A percentile compares a stretch with the other conserved stretches of the same genome.
Conservation (phyloP, 2,329 filamentous ascomycete species). For the Intubia oerlemansii region DNA sequence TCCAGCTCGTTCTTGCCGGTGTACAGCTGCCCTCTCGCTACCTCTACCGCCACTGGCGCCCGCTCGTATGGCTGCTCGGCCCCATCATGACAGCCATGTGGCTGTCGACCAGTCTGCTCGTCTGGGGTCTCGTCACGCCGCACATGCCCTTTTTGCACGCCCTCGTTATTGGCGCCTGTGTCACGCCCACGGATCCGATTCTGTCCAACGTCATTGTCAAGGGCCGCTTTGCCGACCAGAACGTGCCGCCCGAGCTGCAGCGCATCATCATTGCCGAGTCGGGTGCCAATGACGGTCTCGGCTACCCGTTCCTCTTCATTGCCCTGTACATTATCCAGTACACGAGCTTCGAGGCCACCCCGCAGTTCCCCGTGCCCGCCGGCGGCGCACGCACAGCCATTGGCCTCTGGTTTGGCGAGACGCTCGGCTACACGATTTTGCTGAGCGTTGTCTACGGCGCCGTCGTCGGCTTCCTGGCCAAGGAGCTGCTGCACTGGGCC, state of each 20-base stretch:
- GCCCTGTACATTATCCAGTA: slow-evolving; percentile 71
- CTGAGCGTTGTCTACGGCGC: slow-evolving; percentile 61
- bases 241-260: slow-evolving; percentile 64
- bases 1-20: slow-evolving; percentile 75
- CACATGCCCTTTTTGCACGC: slow-evolving; percentile 55
- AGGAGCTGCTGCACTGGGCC: slow-evolving; percentile 66
- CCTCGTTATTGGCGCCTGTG: slow-evolving; percentile 59
- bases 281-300: slow-evolving; percentile 73
- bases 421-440: slow-evolving; percentile 64
- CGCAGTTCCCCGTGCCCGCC: slow-evolving; percentile 21
- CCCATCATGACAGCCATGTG: slow-evolving; percentile 80
- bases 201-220: slow-evolving; percentile 81
- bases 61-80: slow-evolving; percentile 52
- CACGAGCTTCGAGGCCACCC: slow-evolving; percentile 33
- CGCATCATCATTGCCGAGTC: slow-evolving; percentile 66
- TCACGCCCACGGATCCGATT: slow-evolving; percentile 84
- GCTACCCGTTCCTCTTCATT: slow-evolving; percentile 75
- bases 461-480: slow-evolving; percentile 58
- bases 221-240: slow-evolving; percentile 57
- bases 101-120: slow-evolving; percentile 55
- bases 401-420: slow-evolving; percentile 66
- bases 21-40: slow-evolving; percentile 76
- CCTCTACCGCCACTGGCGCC: slow-evolving; percentile 56
- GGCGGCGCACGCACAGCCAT: slow-evolving; percentile 45
- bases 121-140: slow-evolving; percentile 52